Conservation (phyloP, 495 filamentous ascomycete genomes). For the Talaromyces proteolyticus region DNA sequence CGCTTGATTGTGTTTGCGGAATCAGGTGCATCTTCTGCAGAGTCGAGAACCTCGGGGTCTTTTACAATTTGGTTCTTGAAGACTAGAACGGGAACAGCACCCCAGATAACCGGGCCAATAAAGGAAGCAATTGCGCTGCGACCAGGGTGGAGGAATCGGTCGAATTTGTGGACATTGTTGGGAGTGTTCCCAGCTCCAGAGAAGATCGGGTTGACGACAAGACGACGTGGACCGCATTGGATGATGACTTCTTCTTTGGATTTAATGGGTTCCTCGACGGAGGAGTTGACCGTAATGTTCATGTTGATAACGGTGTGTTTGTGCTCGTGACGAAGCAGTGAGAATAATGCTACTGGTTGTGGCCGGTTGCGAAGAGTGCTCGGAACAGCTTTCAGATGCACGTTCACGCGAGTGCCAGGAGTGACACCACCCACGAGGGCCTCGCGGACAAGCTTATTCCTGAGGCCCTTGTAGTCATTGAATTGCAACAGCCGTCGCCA, state of each 20-base stretch:
- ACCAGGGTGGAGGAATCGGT: slow-evolving; percentile 87
- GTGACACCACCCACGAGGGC: slow-evolving; percentile 78
- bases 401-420: slow-evolving; percentile 71
- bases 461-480: slow-evolving; percentile 74
- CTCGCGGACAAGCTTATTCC: slow-evolving; percentile 68
- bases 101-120: slow-evolving; percentile 88
- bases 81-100: slow-evolving; percentile 79
- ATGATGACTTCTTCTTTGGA: slow-evolving; percentile 86
- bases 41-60: slow-evolving; percentile 35
- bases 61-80: slow-evolving; percentile 54
- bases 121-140: slow-evolving; percentile 87
- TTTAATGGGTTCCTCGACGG: slow-evolving; percentile 65
- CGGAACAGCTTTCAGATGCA: slow-evolving; percentile 74
- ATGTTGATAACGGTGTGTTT: slow-evolving; percentile 85
- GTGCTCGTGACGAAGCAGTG: slow-evolving; percentile 87
- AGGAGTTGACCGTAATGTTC: slow-evolving; percentile 72
- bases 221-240: slow-evolving; percentile 80
- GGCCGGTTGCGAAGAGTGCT: slow-evolving; percentile 49
- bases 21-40: slow-evolving; percentile 24
- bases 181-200: slow-evolving; percentile 76
- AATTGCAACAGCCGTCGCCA: slow-evolving; percentile 82
- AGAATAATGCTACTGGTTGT: slow-evolving; percentile 66
- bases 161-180: slow-evolving; percentile 95
- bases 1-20: slow-evolving; percentile 22
- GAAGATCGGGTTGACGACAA: slow-evolving; percentile 86